A percentile compares a stretch with the other conserved stretches of the same genome.
These are phyloP conservation scores for Pleurotus platypus DNA, from an alignment of 768 basidiomycete species.

Conservation along the genomic window DNA sequence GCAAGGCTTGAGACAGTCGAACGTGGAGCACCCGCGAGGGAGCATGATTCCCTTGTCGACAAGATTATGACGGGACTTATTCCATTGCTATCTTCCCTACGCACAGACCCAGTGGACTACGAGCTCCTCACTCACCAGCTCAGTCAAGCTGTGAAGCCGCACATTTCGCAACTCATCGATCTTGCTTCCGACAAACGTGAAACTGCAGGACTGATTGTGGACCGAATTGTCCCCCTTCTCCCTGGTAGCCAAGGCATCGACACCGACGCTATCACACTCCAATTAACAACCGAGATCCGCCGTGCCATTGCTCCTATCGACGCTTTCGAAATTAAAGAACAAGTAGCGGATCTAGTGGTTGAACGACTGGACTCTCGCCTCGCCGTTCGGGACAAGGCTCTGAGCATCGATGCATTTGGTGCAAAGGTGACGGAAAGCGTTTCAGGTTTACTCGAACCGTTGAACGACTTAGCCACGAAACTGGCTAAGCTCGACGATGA, in stretches of 20 bases:
- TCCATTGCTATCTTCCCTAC: constrained; percentile 60
- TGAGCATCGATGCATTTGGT: constrained; percentile 58
- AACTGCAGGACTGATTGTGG: constrained; percentile 78
- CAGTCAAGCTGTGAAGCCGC: constrained; percentile 83
- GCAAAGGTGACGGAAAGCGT: constrained; percentile 54
- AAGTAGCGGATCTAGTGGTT: constrained; percentile 84
- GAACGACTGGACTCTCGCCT: constrained; percentile 81
- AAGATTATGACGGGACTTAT: constrained; percentile 54
- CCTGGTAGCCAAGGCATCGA: constrained; percentile 44
- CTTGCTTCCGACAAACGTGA: constrained; percentile 86
- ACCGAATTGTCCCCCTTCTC: constrained; percentile 65
- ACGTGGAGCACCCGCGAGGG: constrained; percentile 41
- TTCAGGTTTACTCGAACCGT: constrained; percentile 36
- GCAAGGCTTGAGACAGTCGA: constrained; percentile 53
- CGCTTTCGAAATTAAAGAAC: constrained; percentile 84
- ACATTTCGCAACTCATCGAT: constrained; percentile 86
- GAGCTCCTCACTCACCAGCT: constrained; percentile 72
- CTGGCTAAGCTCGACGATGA: constrained; percentile 37
- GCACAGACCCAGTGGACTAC: constrained; percentile 71
- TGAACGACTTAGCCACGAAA: constrained; percentile 32
- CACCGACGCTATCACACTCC: constrained; percentile 48
- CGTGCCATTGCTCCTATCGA: constrained; percentile 74
- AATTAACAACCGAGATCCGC: constrained; percentile 68
- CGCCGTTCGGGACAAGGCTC: constrained; percentile 69
- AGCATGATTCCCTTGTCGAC: constrained; percentile 58